Conservation (phyloP, 1,139 yeast species). For the Pichia cactophila region DNA sequence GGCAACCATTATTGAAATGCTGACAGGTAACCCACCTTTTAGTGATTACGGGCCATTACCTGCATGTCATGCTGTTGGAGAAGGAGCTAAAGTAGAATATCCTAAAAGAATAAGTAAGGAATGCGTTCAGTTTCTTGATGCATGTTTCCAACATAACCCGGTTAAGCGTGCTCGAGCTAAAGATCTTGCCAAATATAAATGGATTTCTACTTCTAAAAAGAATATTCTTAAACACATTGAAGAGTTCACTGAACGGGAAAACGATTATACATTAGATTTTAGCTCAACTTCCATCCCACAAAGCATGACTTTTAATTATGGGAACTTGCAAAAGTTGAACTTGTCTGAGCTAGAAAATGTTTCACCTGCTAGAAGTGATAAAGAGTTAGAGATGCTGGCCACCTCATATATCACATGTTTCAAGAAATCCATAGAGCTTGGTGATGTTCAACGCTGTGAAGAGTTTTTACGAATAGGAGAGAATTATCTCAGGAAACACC, state of each 20-base stretch:
- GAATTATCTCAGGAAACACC: neutral
- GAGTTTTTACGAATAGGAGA: constrained; percentile 4
- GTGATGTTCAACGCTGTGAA: neutral
- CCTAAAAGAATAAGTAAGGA: constrained; percentile 49
- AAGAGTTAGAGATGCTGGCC: neutral
- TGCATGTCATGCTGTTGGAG: constrained; percentile 86
- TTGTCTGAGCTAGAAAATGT: neutral
- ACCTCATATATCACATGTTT: neutral
- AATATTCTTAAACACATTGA: constrained; percentile 12
- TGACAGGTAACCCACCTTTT: constrained; percentile 86
- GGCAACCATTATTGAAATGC: constrained; percentile 80
- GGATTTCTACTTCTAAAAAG: constrained; percentile 36
- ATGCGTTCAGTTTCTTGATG: constrained; percentile 57
- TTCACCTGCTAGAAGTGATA: neutral
- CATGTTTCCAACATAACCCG: constrained; percentile 77
- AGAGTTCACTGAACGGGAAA: constrained; percentile 9
- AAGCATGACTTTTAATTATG: neutral
- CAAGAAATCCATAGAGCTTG: neutral
- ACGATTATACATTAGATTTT: neutral
- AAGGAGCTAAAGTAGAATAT: constrained; percentile 72
- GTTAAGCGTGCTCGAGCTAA: constrained; percentile 51
- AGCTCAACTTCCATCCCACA: too few species aligned
- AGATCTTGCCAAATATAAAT: constrained; percentile 49
- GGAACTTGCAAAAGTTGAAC: neutral
- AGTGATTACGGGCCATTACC: constrained; percentile 78